A percentile compares a stretch with the other conserved stretches of the same genome.
These are phyloP conservation scores for Agaricus subrufescens DNA, from an alignment of 768 basidiomycete species.

Conservation along the genomic window DNA sequence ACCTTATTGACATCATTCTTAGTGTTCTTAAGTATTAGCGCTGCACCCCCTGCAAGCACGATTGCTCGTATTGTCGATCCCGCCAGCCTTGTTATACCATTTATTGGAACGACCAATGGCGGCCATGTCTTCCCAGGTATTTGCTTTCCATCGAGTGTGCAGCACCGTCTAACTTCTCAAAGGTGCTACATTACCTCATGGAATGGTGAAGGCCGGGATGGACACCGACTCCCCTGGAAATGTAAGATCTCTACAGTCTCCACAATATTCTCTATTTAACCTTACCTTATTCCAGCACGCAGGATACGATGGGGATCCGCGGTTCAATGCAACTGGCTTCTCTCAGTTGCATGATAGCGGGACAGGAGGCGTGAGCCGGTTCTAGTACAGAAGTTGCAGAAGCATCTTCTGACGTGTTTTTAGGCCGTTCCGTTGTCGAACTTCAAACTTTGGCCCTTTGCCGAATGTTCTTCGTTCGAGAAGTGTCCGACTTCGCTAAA, in stretches of 20 bases:
- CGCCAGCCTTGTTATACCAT: constrained; percentile 46
- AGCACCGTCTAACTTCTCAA: not conserved
- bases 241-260: constrained; percentile 20
- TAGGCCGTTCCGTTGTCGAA: constrained; percentile 53
- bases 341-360: constrained; percentile 62
- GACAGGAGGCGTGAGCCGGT: constrained; percentile 47
- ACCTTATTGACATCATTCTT: not conserved
- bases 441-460: constrained; percentile 57
- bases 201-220: constrained; percentile 67
- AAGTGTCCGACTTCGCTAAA: constrained; percentile 45
- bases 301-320: constrained; percentile 41
- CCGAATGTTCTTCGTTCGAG: constrained; percentile 46
- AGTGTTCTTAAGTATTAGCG: not conserved
- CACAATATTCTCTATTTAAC: not conserved
- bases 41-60: constrained; percentile 4
- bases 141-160: constrained; percentile 5
- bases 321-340: constrained; percentile 48
- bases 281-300: constrained; percentile 30
- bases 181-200: constrained; percentile 64
- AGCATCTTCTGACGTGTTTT: not conserved
- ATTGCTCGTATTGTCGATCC: constrained; percentile 30
- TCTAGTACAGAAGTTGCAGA: not conserved
- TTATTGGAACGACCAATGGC: constrained; percentile 61
- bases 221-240: constrained; percentile 63
- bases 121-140: constrained; percentile 65